These are phyloP conservation scores for Hypoxylon crocopeplum DNA, from an alignment of 495 filamentous ascomycete genomes.

Conservation along the genomic window DNA sequence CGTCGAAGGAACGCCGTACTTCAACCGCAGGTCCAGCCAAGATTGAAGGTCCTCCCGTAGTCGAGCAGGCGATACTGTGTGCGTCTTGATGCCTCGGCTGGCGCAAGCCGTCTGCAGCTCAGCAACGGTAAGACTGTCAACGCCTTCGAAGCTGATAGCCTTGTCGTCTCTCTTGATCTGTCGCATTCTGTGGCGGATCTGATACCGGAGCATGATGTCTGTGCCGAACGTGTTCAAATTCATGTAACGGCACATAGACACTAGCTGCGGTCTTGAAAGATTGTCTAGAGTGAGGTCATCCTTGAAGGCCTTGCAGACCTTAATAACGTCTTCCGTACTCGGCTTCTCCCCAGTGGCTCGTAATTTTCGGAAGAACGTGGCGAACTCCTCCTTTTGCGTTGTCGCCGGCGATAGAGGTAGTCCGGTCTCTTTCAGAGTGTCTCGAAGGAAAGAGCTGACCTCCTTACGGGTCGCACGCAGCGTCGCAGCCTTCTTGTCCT, in stretches of 20 bases:
- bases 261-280: constrained; percentile 91
- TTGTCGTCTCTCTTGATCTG: constrained; percentile 98
- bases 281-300: constrained; percentile 98
- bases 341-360: constrained; percentile 89
- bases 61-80: constrained; percentile 84
- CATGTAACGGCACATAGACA: constrained; percentile 98
- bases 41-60: constrained; percentile 91
- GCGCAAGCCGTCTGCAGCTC: constrained; percentile 93
- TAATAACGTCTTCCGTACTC: constrained; percentile 90
- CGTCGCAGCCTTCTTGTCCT: constrained; percentile 83
- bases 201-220: constrained; percentile 96
- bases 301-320: constrained; percentile 99
- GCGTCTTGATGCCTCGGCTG: constrained; percentile 88
- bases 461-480: constrained; percentile 90
- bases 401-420: constrained; percentile 84
- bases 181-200: constrained; percentile 95
- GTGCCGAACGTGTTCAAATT: constrained; percentile 97
- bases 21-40: constrained; percentile 94
- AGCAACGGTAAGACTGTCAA: constrained; percentile 88
- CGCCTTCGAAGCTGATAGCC: constrained; percentile 93
- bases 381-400: constrained; percentile 91
- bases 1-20: constrained; percentile 91
- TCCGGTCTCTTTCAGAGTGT: constrained; percentile 91
- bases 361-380: constrained; percentile 98
- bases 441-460: constrained; percentile 87